These are phyloP conservation scores for Fonsecaea monophora DNA, from an alignment of 2,329 filamentous ascomycete species.

Conservation along the genomic window DNA sequence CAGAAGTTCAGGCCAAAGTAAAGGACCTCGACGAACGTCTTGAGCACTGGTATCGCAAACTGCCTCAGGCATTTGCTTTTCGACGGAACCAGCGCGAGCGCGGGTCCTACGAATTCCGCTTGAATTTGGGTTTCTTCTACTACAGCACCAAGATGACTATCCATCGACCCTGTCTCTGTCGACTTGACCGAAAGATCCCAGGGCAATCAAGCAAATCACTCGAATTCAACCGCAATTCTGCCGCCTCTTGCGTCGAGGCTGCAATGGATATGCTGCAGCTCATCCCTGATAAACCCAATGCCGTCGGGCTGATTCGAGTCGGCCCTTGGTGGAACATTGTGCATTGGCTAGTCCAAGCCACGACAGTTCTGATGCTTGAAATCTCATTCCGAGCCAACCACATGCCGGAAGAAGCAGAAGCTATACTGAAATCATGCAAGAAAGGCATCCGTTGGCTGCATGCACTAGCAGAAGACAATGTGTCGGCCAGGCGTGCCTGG, in stretches of 20 bases:
- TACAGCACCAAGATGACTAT: conserved; percentile 54
- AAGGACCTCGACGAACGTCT: conserved; percentile 45
- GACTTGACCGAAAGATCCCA: conserved; percentile 47
- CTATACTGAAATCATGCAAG: conserved; percentile 48
- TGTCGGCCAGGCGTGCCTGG: conserved; percentile 52
- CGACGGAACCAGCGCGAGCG: conserved; percentile 42
- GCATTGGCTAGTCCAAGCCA: conserved; percentile 54
- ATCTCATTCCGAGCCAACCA: conserved; percentile 54
- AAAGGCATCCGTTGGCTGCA: conserved; percentile 54
- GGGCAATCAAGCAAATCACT: conserved; percentile 42
- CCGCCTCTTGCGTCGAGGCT: conserved; percentile 49
- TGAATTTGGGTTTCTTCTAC: conserved; percentile 53
- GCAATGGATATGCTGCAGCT: conserved; percentile 49
- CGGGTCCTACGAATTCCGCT: conserved; percentile 47
- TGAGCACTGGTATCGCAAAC: conserved; percentile 49
- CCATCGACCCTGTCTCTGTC: conserved; percentile 55
- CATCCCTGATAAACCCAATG: conserved; percentile 52
- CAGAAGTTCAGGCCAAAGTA: conserved; percentile 48
- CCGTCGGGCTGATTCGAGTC: conserved; percentile 49
- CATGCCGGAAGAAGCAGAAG: conserved; percentile 49
- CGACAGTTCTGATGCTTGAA: conserved; percentile 55
- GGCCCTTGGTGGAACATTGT: conserved; percentile 55
- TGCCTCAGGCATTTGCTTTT: conserved; percentile 49
- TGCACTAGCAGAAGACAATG: conserved; percentile 47
- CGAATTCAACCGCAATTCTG: conserved; percentile 50